Base-by-base conservation (phyloP, 257 asterid species). In the Primulina huaijiensis region DNA sequence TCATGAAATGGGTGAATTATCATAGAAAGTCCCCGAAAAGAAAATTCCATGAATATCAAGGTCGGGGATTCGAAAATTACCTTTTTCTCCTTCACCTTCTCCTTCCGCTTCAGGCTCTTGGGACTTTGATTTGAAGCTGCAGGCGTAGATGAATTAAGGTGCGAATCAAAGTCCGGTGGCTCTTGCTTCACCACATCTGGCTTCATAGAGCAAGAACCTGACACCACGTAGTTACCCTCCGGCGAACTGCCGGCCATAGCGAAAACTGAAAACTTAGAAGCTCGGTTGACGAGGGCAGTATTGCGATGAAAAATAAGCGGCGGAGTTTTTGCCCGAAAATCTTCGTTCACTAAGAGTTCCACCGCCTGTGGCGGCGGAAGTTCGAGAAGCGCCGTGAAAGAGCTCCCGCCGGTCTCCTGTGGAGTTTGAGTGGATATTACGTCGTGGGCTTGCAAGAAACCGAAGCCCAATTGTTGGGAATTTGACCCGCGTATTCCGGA, bases 321-420 rank as follows among this genome's bases (percentile, higher is more conserved):
- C 70, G 72, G 71, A 9, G 80, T 82, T 65, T 78, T 73, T 6
- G n/a, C 72, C 74, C 77, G 73, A 19, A 75, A 71, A 74, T 82
- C 83, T n/a, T 76, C 85, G 27, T 83, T 80, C 33, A 92, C 89
- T 37, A 94, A 52, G 64, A 94, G 97, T 81, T 94, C 97, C 71
- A 89, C 86, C 16, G 97, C 97, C 80, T 89, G 97, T 67, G 85
- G 89, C 31, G 97, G 84, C 37, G 97, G 93, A 50, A 94, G 97
- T 53, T 78, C 96, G 50, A 91, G 93, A 10, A 94, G 89, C 50
- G 96, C 97, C 70, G 96, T 90, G 86, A 94, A 94, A 2, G 97
- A 91, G 73, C 82, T 84, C 76, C 82, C 75, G 29, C 79, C 88
- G 67, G 85, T 60, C 25, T 73, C 76, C 62, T 80, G 65, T 33